Evolutionary conservation across 2,329 filamentous ascomycete species (phyloP).

Genomic region (Neopestalotiopsis clavispora): DNA sequence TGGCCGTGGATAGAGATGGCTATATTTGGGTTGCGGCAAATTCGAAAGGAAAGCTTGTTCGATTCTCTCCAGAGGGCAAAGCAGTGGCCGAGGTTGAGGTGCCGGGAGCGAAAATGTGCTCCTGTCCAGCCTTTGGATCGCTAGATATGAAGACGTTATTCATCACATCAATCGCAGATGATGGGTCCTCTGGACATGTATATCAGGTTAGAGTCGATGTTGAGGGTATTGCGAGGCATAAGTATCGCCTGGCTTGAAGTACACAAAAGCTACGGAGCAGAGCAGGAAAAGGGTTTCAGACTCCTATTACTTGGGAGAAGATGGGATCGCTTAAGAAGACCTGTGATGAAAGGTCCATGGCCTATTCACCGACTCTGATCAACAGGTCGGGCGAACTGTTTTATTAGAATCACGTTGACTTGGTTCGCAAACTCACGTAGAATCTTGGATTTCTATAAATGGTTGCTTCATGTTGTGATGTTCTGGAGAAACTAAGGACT

Average conservation of each 20-base stretch:
- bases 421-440: too few relatives aligned
- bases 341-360: too few relatives aligned
- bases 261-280: neutral
- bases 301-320: neutral
- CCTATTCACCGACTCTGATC: too few relatives aligned
- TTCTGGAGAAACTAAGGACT: too few relatives aligned
- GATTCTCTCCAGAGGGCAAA: slow-evolving; percentile 20
- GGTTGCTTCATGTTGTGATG: too few relatives aligned
- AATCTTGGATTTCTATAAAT: too few relatives aligned
- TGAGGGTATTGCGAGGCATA: slow-evolving; percentile 15
- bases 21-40: slow-evolving; percentile 22
- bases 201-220: slow-evolving; percentile 22
- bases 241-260: neutral
- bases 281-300: neutral
- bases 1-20: slow-evolving; percentile 21
- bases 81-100: slow-evolving; percentile 17
- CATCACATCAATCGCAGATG: slow-evolving; percentile 22
- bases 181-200: slow-evolving; percentile 21
- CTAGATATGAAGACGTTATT: slow-evolving; percentile 24
- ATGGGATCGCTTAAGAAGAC: too few relatives aligned
- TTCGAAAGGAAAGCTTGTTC: slow-evolving; percentile 21
- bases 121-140: slow-evolving; percentile 20
- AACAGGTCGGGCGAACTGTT: too few relatives aligned
- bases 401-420: too few relatives aligned
- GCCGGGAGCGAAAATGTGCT: slow-evolving; percentile 23